These are phyloP conservation scores for Myrmaecium sp. DNA, from an alignment of 2,329 filamentous ascomycete genomes.

Conservation along the genomic window DNA sequence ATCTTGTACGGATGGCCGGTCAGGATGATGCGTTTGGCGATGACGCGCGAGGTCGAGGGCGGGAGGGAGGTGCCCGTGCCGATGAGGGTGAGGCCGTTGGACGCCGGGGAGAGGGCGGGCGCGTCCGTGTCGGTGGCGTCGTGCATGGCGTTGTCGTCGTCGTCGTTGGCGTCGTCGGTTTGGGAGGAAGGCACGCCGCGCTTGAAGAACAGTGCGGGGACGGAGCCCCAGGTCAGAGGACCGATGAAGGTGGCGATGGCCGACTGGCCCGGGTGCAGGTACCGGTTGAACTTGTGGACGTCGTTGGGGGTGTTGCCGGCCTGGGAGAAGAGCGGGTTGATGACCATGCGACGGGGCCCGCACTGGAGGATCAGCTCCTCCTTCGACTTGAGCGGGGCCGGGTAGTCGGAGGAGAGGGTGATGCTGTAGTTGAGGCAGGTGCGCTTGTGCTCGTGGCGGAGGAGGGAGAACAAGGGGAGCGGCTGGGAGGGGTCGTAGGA, in stretches of 20 bases:
- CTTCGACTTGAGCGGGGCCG: slow-evolving; percentile 72
- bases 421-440: slow-evolving; percentile 82
- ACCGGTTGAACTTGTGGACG: slow-evolving; percentile 92
- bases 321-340: slow-evolving; percentile 83
- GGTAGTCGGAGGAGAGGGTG: slow-evolving; percentile 61
- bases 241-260: slow-evolving; percentile 81
- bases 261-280: slow-evolving; percentile 75
- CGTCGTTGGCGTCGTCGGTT: slow-evolving; percentile 26
- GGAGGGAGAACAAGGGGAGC: slow-evolving; percentile 64
- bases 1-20: slow-evolving; percentile 98
- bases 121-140: slow-evolving; percentile 4
- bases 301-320: slow-evolving; percentile 86
- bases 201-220: slow-evolving; percentile 81
- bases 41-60: slow-evolving; percentile 55
- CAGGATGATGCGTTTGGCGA: slow-evolving; percentile 85
- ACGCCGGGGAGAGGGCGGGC: slow-evolving; percentile 6
- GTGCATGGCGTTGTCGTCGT: slow-evolving; percentile 14
- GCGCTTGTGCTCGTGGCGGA: slow-evolving; percentile 90
- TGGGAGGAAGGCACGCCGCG: slow-evolving; percentile 28
- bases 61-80: slow-evolving; percentile 77
- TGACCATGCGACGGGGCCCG: slow-evolving; percentile 67
- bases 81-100: slow-evolving; percentile 49
- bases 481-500: slow-evolving; percentile 41
- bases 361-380: slow-evolving; percentile 84
- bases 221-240: slow-evolving; percentile 81